Evolutionary conservation across 31 red algal species (phyloP), one percentile per base, ranked within the genome.

Genomic region (Odonthalia washingtoniensis): DNA sequence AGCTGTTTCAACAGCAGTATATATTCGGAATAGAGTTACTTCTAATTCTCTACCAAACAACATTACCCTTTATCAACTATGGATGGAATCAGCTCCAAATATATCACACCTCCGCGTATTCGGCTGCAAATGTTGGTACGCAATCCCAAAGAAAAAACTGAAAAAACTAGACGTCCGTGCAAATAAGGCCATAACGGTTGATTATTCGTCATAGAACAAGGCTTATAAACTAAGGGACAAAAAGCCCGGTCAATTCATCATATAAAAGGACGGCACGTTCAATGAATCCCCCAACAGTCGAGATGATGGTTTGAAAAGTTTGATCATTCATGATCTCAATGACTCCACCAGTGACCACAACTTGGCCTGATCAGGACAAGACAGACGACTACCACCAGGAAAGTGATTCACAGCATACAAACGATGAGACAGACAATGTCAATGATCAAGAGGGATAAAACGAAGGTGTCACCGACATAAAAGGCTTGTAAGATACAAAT

Each of bases 41-140:
- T 79, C 4, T 33, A 4, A 24, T 4, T 18, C 75, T 4, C 75
- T 79, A 4, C 45, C 40, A 4, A 32, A 3, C 3, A 12, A 79
- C 24, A 17, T 57, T 3, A 79, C 41, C 33, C 75, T 44, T 3
- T 24, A 57, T 5, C 40, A 57, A 24, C 2, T 79, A 33, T 79
- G 75, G 45, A 16, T 2, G 6, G 75, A 44, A 24, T 45, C 4
- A 17, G 46, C 26, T n/a, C 75, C 75, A 34, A 27, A 32, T 53
- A 30, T 79, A 24, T 16, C 2, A 4, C 37, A 53, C 30, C 75
- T 79, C 14, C 39, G 75, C 26, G 41, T 53, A 44, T 53, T 79
- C 46, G 75, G 75, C 30, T 52, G 75, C 34, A 4, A n/a, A 28
- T 79, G 75, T 17, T 79, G 41, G 75, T 79, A 79, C 45, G 5